A percentile compares a stretch with the other conserved stretches of the same genome.
Conservation (phyloP, 78 protist genomes). For the Fonticula alba region DNA sequence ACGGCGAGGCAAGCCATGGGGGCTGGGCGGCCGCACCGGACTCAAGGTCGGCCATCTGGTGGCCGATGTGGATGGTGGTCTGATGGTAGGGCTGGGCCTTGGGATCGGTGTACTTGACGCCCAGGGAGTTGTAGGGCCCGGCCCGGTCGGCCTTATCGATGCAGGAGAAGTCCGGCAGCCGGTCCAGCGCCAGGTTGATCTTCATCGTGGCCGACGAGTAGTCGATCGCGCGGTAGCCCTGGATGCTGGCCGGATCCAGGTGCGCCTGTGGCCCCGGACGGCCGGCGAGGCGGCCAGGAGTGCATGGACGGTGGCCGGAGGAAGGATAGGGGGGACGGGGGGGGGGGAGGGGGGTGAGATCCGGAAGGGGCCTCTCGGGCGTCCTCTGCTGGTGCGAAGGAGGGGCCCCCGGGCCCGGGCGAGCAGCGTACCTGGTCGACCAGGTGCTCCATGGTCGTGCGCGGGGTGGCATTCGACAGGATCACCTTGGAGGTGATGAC, state of each 20-base stretch:
- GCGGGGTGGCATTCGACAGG: conserved; percentile 15
- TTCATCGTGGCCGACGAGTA: conserved; percentile 16
- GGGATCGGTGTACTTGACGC: background rate
- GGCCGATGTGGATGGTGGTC: conserved; percentile 28
- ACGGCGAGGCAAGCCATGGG: too few relatives aligned
- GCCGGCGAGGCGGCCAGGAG: too few relatives aligned
- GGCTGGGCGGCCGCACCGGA: background rate
- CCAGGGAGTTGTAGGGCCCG: background rate
- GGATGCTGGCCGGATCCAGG: background rate
- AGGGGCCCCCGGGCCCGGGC: background rate
- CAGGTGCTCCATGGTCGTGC: conserved; percentile 9
- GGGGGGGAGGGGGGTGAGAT: too few relatives aligned
- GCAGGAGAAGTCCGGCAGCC: conserved; percentile 18
- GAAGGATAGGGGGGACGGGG: too few relatives aligned
- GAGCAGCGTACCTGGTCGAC: background rate
- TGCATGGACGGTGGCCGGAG: too few relatives aligned
- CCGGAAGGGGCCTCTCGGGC: too few relatives aligned
- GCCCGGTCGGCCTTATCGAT: too few relatives aligned
- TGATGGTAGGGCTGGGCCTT: conserved; percentile 25
- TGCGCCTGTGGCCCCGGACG: background rate
- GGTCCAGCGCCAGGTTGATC: conserved; percentile 19
- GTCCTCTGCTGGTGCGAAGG: too few relatives aligned
- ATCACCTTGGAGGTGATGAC: conserved; percentile 6
- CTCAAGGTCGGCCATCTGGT: conserved; percentile 1
- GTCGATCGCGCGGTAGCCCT: conserved; percentile 1